phyloP scores from a whole-genome alignment of 225 moss, liverwort and hornwort species.

The Polytrichum formosum region DNA sequence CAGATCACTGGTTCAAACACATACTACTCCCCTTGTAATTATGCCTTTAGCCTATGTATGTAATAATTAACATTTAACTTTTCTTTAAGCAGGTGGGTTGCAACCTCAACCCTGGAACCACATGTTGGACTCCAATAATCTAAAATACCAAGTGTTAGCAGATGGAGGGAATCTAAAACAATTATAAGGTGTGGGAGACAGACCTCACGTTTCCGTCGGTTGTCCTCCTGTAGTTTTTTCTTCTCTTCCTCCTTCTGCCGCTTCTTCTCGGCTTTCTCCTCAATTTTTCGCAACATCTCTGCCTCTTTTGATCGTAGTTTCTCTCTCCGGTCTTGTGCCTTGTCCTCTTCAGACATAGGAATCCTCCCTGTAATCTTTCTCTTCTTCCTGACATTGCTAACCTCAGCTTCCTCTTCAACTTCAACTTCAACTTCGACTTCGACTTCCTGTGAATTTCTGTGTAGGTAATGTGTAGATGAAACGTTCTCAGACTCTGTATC shows the following conservation, averaged over 20 bases:
- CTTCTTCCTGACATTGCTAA: constrained; percentile 38
- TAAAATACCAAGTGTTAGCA: no score
- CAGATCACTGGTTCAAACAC: no score
- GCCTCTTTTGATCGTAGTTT: constrained; percentile 42
- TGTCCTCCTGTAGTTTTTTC: constrained; percentile 49
- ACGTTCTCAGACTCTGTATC: constrained; percentile 51
- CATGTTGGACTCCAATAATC: no score
- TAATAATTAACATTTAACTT: no score
- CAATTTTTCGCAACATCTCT: constrained; percentile 43
- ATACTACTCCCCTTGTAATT: no score
- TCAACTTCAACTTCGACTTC: not conserved
- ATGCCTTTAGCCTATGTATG: no score
- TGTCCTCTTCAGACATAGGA: constrained; percentile 42
- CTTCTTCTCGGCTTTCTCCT: constrained; percentile 56
- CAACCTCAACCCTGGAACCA: no score
- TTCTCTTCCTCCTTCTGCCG: constrained; percentile 58
- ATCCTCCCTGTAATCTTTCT: constrained; percentile 28
- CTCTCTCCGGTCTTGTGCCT: constrained; percentile 34
- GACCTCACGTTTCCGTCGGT: constrained; percentile 59
- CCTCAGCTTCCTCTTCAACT: constrained; percentile 25
- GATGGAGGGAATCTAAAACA: not conserved
- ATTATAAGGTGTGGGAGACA: not conserved
- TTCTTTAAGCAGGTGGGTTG: no score
- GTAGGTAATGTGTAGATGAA: no score
- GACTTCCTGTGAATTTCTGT: no score